Evolutionary conservation across 495 filamentous ascomycete genomes (phyloP).

Genomic region (Chaetomium cochliodes): DNA sequence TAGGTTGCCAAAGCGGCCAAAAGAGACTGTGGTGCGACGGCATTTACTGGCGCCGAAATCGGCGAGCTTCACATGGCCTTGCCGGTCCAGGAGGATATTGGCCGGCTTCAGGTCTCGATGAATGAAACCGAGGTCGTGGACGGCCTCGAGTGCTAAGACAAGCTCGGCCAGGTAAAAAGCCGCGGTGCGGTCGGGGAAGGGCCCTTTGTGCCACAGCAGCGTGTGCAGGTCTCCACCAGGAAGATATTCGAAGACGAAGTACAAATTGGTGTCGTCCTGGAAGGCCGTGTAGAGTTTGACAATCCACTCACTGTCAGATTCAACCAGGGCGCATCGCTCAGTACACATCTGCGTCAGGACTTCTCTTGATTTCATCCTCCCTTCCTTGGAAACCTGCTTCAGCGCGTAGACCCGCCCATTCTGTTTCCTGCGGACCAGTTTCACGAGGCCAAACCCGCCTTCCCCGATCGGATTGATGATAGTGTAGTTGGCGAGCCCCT

Average conservation of each 20-base stretch:
- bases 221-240: constrained; percentile 94
- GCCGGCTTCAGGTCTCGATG: constrained; percentile 59
- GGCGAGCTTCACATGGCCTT: constrained; percentile 83
- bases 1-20: neutral
- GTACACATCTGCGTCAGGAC: constrained; percentile 86
- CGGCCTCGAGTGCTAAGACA: constrained; percentile 84
- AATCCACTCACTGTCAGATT: constrained; percentile 93
- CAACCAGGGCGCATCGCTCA: constrained; percentile 93
- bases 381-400: constrained; percentile 87
- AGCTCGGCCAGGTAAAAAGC: constrained; percentile 99
- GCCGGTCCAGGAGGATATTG: constrained; percentile 29
- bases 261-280: constrained; percentile 83
- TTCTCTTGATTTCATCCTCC: constrained; percentile 73
- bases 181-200: constrained; percentile 83
- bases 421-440: constrained; percentile 80
- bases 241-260: constrained; percentile 94
- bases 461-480: constrained; percentile 93
- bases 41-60: constrained; percentile 66
- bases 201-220: constrained; percentile 69
- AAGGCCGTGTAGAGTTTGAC: constrained; percentile 92
- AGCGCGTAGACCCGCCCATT: constrained; percentile 90
- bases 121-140: constrained; percentile 91
- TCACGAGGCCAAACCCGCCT: constrained; percentile 92
- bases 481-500: constrained; percentile 77
- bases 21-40: neutral